Conservation (phyloP, 2,329 filamentous ascomycete species). For the Neoscytalidium dimidiatum region DNA sequence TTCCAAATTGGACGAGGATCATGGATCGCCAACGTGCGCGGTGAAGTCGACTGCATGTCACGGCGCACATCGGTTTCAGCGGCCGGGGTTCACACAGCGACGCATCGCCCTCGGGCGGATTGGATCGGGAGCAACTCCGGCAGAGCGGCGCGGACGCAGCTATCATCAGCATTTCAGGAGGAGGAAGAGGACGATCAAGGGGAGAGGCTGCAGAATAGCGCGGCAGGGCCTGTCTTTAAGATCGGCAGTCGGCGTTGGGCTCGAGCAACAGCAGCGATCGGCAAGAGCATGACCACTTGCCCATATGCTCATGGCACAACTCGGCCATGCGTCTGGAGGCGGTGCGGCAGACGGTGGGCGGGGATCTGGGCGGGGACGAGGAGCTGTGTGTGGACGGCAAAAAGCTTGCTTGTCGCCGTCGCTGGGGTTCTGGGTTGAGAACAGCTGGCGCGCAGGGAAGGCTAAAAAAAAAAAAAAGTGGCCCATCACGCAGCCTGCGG, state of each 20-base stretch:
- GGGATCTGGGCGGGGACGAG: background rate
- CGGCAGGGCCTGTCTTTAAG: background rate
- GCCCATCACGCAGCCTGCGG: background rate
- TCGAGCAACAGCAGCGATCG: background rate
- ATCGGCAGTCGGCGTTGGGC: background rate
- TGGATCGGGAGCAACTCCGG: background rate
- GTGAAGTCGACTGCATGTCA: background rate
- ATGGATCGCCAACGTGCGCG: background rate
- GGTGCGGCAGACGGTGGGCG: too few species aligned
- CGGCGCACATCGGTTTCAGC: background rate
- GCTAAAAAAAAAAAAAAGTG: slow-evolving; percentile 11
- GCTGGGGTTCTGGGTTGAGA: background rate
- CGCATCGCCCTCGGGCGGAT: background rate
- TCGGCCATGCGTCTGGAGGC: background rate
- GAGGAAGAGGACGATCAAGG: background rate
- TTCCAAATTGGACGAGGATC: background rate
- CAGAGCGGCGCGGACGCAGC: background rate
- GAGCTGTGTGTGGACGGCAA: background rate
- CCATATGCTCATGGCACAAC: too few species aligned
- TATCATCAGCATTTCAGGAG: background rate
- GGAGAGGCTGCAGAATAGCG: background rate
- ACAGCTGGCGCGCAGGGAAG: background rate
- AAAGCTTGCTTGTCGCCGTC: slow-evolving; percentile 1
- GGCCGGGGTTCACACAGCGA: background rate
- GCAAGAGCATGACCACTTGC: too few species aligned